Evolutionary conservation across 2,329 filamentous ascomycete species (phyloP), one percentile per base, ranked within the genome.

Genomic region (Plectosphaerella cucumerina): DNA sequence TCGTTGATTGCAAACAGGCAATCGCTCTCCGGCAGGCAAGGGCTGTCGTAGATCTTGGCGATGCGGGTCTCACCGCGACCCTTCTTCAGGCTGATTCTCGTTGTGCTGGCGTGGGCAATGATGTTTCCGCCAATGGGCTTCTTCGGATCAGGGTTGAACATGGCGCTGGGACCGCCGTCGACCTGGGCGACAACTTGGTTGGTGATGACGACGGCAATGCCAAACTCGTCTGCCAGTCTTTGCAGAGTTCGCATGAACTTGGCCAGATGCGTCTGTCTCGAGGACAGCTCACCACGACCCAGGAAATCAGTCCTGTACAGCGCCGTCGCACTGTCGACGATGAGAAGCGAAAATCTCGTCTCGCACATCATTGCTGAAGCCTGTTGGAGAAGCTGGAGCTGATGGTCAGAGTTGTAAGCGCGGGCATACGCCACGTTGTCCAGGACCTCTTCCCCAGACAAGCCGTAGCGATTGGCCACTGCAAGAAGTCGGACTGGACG

Each of bases 81-180:
- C 70, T 99, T 99, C 76, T 96, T 97, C 65, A 99, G 70, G 63
- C 91, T 97, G 61, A 99, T 80, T 63, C 94, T 81, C 2, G 94
- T 99, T 2, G 94, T 99, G 64, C 90, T 96, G 48, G 94, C 92
- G 68, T 99, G 94, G 3, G 95, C 94, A 66, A 99, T 97, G 59
- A 99, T 99, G 70, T 99, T 97, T 57, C 94, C 94, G 59, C 94
- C 94, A 66, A 99, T 97, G 0, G 94, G 94, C 70, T 99, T 99
- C 81, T 99, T 99, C 8, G 94, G 94, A 64, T 99, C 95, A 0
- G 95, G 94, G 60, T 99, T 99, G 77, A 96, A 99, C 94, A 99
- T 99, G 55, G 93, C 86, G 64, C 88, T 93, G 26, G 93, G 92
- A 3, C 94, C 94, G 56, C 94, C 94, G 65, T 99, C 94, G 9